Percentiles rank a stretch among this genome's conserved stretches.
phyloP scores from a whole-genome alignment of 352 stramenopile species.

The Pilasporangium apinafurcum region DNA sequence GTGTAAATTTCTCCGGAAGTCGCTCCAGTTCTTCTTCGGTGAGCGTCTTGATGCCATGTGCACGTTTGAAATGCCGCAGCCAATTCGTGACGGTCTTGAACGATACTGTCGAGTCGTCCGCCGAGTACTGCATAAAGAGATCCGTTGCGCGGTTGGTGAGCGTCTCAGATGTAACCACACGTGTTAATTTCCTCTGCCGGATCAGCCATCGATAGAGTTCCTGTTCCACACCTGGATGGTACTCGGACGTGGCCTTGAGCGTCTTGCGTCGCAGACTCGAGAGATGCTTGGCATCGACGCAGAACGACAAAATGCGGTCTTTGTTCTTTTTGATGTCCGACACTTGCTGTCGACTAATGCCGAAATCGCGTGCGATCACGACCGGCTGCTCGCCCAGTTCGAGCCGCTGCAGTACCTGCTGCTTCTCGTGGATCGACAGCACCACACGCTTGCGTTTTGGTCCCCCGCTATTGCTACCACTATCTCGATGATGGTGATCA shows the following conservation, averaged over 20 bases:
- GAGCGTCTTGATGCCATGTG: conserved; percentile 51
- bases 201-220: conserved; percentile 83
- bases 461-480: too few species aligned
- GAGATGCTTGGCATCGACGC: conserved; percentile 66
- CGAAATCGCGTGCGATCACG: conserved; percentile 47
- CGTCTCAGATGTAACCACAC: conserved; percentile 37
- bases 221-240: conserved; percentile 73
- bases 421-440: conserved; percentile 79
- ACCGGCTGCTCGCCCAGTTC: conserved; percentile 61
- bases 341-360: conserved; percentile 76
- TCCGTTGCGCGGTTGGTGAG: conserved; percentile 48
- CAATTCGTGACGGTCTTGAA: conserved; percentile 44
- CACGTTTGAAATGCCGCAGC: conserved; percentile 64
- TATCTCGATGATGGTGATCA: too few species aligned
- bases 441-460: conserved; percentile 85
- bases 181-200: conserved; percentile 44
- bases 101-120: conserved; percentile 24
- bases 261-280: conserved; percentile 72
- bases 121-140: conserved; percentile 65
- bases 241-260: conserved; percentile 53
- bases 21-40: conserved; percentile 39
- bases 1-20: conserved; percentile 45
- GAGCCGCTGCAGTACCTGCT: conserved; percentile 72
- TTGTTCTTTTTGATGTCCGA: conserved; percentile 87
- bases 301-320: conserved; percentile 71